Conservation (phyloP, 257 asterid genomes). For the Nemophila menziesii region DNA sequence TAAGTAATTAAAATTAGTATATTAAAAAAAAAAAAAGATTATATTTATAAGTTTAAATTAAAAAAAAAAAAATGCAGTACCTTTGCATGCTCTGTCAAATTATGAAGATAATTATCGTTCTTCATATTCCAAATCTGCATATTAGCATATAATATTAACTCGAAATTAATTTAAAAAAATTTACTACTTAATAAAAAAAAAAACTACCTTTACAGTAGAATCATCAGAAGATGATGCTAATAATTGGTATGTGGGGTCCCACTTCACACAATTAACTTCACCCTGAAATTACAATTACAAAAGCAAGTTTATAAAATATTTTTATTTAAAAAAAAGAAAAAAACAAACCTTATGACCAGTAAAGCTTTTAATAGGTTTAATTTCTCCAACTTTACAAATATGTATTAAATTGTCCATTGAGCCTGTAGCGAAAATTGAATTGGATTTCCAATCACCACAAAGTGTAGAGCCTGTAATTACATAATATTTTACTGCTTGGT, state of each 20-base stretch:
- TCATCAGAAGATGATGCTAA: constrained; percentile 32
- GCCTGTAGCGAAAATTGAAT: constrained; percentile 27
- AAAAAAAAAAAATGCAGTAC: constrained; percentile 2
- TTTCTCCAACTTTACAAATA: constrained; percentile 18
- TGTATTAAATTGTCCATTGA: constrained; percentile 20
- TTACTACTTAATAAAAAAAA: not conserved
- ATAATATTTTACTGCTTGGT: no score
- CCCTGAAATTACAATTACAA: constrained; percentile 15
- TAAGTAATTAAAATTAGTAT: constrained; percentile 2
- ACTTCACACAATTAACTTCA: constrained; percentile 28
- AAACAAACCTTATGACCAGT: constrained; percentile 24
- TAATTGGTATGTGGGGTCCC: constrained; percentile 22
- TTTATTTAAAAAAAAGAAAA: not conserved
- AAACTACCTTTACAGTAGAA: constrained; percentile 19
- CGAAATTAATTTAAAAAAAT: not conserved
- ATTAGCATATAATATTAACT: not conserved
- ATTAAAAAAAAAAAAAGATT: not conserved
- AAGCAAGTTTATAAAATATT: not conserved
- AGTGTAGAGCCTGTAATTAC: constrained; percentile 14
- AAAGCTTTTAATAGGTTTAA: constrained; percentile 15
- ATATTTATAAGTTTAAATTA: not conserved
- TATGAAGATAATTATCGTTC: constrained; percentile 16
- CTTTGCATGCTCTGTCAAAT: constrained; percentile 19
- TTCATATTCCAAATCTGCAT: constrained; percentile 27
- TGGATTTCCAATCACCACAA: constrained; percentile 24